These are phyloP conservation scores for Phialophora macrospora DNA, from an alignment of 2,329 filamentous ascomycete genomes.

Conservation along the genomic window DNA sequence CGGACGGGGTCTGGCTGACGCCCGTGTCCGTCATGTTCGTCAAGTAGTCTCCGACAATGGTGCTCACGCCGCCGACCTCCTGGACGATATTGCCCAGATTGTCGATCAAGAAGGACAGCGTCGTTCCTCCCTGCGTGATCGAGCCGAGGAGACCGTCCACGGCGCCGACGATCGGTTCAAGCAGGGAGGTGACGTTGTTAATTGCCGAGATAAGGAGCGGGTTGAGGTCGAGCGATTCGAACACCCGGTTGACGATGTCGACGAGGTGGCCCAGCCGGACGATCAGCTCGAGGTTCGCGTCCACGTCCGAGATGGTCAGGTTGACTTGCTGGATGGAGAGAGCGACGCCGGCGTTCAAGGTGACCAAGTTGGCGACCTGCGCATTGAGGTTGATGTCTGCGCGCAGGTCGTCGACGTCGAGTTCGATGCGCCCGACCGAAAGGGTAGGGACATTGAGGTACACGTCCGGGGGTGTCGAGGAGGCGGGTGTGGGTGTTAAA, in stretches of 20 bases:
- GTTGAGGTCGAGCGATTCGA: constrained; percentile 64
- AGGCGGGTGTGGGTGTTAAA: constrained; percentile 40
- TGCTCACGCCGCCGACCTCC: constrained; percentile 59
- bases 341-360: constrained; percentile 56
- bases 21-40: constrained; percentile 63
- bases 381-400: constrained; percentile 66
- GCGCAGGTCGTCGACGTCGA: constrained; percentile 63
- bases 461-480: constrained; percentile 56
- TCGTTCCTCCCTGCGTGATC: constrained; percentile 61
- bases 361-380: constrained; percentile 63
- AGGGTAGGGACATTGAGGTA: constrained; percentile 63
- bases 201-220: constrained; percentile 63
- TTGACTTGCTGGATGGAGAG: constrained; percentile 59
- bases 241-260: constrained; percentile 65
- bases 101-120: constrained; percentile 62
- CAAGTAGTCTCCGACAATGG: constrained; percentile 63
- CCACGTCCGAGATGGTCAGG: constrained; percentile 65
- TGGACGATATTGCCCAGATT: constrained; percentile 68
- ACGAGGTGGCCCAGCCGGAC: constrained; percentile 65
- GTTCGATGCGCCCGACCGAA: constrained; percentile 63
- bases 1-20: constrained; percentile 28
- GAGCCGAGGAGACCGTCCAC: constrained; percentile 65
- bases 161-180: constrained; percentile 60
- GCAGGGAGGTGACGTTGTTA: constrained; percentile 59
- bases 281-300: constrained; percentile 63